Conservation (phyloP, 352 stramenopile genomes). For the Phytophthora idaei region DNA sequence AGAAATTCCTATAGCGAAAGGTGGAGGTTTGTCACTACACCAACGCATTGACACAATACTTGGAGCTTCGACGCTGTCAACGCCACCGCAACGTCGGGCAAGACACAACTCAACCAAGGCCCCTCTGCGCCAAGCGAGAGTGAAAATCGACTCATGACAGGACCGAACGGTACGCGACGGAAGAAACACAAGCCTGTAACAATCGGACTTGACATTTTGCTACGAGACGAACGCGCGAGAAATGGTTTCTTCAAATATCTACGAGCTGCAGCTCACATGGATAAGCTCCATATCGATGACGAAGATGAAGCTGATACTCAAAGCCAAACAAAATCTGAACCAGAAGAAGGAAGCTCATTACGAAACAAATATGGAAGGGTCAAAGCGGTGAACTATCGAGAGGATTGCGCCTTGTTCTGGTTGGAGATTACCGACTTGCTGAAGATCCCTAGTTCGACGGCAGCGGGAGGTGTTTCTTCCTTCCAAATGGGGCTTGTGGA, state of each 20-base stretch:
- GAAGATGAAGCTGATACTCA: slow-evolving; percentile 3
- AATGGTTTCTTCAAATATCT: slow-evolving; percentile 67
- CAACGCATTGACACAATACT: background rate
- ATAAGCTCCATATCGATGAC: slow-evolving; percentile 35
- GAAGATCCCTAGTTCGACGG: slow-evolving; percentile 52
- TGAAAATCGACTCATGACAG: slow-evolving; percentile 18
- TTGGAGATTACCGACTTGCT: slow-evolving; percentile 70
- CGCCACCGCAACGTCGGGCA: slow-evolving; percentile 3
- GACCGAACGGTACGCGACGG: slow-evolving; percentile 1
- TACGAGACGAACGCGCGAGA: slow-evolving; percentile 60
- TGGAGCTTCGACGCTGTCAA: slow-evolving; percentile 8
- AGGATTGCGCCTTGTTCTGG: slow-evolving; percentile 75
- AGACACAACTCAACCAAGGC: slow-evolving; percentile 4
- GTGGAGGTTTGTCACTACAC: background rate
- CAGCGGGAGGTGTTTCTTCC: slow-evolving; percentile 32
- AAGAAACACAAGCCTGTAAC: slow-evolving; percentile 40
- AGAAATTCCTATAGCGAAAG: background rate
- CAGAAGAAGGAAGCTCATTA: too few species aligned
- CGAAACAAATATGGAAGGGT: too few species aligned
- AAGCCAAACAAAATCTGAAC: too few species aligned
- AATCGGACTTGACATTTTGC: slow-evolving; percentile 56
- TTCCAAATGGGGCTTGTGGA: slow-evolving; percentile 69
- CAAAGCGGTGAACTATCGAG: slow-evolving; percentile 45
- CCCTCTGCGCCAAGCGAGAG: slow-evolving; percentile 26
- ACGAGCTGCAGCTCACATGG: slow-evolving; percentile 40